Percentiles rank a stretch among this genome's conserved stretches.
These are phyloP conservation scores for Platismatia glauca DNA, from an alignment of 495 filamentous ascomycete species.

Conservation along the genomic window DNA sequence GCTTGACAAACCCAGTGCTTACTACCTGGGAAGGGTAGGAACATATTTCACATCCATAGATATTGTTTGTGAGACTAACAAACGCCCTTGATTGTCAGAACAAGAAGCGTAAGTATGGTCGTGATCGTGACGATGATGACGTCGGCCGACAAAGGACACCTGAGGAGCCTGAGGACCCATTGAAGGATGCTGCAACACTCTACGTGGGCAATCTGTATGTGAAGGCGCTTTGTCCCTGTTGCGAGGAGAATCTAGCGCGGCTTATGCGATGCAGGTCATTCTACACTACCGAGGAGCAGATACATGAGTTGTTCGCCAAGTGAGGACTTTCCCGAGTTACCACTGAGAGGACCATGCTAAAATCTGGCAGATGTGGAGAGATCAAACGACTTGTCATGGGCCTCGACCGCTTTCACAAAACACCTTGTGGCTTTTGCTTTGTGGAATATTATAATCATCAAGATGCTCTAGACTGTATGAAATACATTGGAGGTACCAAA, in stretches of 20 bases:
- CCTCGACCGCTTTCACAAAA: constrained; percentile 91
- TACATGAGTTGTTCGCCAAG: constrained; percentile 94
- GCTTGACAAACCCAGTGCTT: constrained; percentile 82
- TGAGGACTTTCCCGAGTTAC: constrained; percentile 25
- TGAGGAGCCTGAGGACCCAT: constrained; percentile 56
- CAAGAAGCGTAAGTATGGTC: constrained; percentile 53
- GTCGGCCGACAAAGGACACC: constrained; percentile 40
- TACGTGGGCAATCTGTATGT: constrained; percentile 95
- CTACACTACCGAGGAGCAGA: constrained; percentile 98
- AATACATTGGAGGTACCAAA: constrained; percentile 98
- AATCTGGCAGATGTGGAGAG: constrained; percentile 63
- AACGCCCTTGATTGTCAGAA: constrained; percentile 40
- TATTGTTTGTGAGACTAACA: neutral
- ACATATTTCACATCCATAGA: constrained; percentile 3
- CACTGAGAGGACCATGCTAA: neutral
- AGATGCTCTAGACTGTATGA: constrained; percentile 94
- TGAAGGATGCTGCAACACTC: constrained; percentile 84
- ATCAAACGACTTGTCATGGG: constrained; percentile 99
- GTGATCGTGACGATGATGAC: constrained; percentile 48
- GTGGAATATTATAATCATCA: constrained; percentile 98
- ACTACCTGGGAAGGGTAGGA: constrained; percentile 70
- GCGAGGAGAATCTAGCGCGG: neutral
- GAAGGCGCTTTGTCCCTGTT: neutral
- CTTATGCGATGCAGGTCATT: constrained; percentile 66
- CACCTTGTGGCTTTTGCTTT: constrained; percentile 97